phyloP scores from a whole-genome alignment of 2,329 filamentous ascomycete species.

The Trichoderma sp. region DNA sequence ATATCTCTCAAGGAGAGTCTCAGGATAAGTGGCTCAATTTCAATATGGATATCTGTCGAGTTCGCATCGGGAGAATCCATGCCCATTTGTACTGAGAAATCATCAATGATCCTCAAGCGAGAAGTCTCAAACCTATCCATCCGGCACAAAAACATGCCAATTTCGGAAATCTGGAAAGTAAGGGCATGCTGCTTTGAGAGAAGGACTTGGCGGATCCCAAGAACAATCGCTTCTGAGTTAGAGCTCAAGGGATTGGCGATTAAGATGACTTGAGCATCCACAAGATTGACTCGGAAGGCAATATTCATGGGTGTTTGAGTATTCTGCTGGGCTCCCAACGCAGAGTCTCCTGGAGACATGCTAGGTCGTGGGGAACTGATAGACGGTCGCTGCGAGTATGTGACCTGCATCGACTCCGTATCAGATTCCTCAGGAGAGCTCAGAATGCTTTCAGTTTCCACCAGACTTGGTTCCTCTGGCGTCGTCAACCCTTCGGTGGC shows the following conservation, averaged over 20 bases:
- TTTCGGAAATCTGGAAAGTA: slow-evolving; percentile 88
- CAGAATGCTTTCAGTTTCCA: slow-evolving; percentile 56
- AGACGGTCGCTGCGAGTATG: slow-evolving; percentile 38
- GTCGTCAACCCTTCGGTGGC: slow-evolving; percentile 68
- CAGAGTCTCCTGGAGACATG: slow-evolving; percentile 30
- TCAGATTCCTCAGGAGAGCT: slow-evolving; percentile 65
- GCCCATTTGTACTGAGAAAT: slow-evolving; percentile 89
- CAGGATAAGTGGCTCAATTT: slow-evolving; percentile 88
- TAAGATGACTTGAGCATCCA: slow-evolving; percentile 94
- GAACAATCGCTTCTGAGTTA: slow-evolving; percentile 92
- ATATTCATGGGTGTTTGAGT: slow-evolving; percentile 63
- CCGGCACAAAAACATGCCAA: slow-evolving; percentile 97
- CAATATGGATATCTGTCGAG: slow-evolving; percentile 78
- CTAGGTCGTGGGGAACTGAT: slow-evolving; percentile 37
- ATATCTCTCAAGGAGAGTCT: slow-evolving; percentile 93
- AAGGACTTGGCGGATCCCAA: slow-evolving; percentile 91
- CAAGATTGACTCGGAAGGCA: slow-evolving; percentile 89
- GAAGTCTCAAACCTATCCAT: slow-evolving; percentile 98
- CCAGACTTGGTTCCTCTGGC: slow-evolving; percentile 57
- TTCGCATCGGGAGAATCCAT: slow-evolving; percentile 71
- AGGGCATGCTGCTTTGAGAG: slow-evolving; percentile 92
- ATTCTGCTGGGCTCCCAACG: slow-evolving; percentile 29
- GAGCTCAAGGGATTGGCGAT: slow-evolving; percentile 91
- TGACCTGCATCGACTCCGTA: slow-evolving; percentile 58
- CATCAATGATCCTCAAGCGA: slow-evolving; percentile 88